Percentiles rank a stretch among this genome's conserved stretches.
phyloP scores from a whole-genome alignment of 805 yeast species.

The Starmerella stigmatis region DNA sequence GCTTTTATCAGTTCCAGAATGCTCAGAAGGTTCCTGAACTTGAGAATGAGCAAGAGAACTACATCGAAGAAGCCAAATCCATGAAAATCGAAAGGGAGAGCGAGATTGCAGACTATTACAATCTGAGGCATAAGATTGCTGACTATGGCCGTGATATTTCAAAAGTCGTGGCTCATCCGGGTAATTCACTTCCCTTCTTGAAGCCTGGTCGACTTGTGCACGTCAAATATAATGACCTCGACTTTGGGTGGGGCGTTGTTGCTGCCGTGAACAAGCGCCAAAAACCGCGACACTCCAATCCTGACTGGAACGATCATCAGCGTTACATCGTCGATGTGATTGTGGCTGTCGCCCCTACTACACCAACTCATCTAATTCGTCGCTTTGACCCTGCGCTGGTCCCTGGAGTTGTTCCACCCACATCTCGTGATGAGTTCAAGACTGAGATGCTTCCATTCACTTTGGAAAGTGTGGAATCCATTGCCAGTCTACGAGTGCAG shows the following conservation, averaged over 20 bases:
- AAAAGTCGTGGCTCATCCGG: conserved; percentile 82
- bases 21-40: conserved; percentile 79
- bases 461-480: conserved; percentile 56
- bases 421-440: conserved; percentile 53
- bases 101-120: conserved; percentile 70
- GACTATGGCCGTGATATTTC: conserved; percentile 65
- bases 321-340: conserved; percentile 80
- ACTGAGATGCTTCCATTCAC: conserved; percentile 80
- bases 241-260: conserved; percentile 97
- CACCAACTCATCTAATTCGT: conserved; percentile 67
- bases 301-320: conserved; percentile 69
- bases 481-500: conserved; percentile 71
- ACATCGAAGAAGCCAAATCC: conserved; percentile 40
- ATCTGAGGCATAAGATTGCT: conserved; percentile 59
- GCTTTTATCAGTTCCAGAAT: conserved; percentile 92
- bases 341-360: conserved; percentile 60
- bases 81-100: conserved; percentile 63
- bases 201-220: conserved; percentile 81
- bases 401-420: conserved; percentile 80
- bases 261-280: conserved; percentile 62
- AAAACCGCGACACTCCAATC: conserved; percentile 40
- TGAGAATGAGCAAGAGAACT: conserved; percentile 52
- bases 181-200: conserved; percentile 68
- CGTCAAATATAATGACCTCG: conserved; percentile 45
- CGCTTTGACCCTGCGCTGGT: conserved; percentile 70